A percentile compares a stretch with the other conserved stretches of the same genome.
These are phyloP conservation scores for Phalaenopsis equestris DNA, from an alignment of 106 monocot species.

Conservation along the genomic window DNA sequence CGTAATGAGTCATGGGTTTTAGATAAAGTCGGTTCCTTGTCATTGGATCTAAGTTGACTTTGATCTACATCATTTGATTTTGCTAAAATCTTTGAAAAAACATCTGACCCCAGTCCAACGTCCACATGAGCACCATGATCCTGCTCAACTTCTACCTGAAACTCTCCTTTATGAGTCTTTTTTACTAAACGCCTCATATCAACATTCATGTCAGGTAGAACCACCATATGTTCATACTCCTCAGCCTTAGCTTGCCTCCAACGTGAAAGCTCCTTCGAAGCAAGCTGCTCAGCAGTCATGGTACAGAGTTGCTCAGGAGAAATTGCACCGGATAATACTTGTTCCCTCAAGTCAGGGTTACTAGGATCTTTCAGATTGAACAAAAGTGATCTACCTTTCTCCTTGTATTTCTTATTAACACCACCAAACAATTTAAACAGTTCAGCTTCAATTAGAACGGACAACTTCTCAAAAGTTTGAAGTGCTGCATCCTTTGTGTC, in stretches of 20 bases:
- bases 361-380: conserved; percentile 88
- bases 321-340: conserved; percentile 69
- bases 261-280: conserved; percentile 85
- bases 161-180: conserved; percentile 97
- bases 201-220: conserved; percentile 60
- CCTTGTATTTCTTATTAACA: conserved; percentile 98
- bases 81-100: conserved; percentile 15
- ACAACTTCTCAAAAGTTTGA: conserved; percentile 36
- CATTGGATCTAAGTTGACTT: conserved; percentile 15
- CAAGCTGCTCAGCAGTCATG: conserved; percentile 95
- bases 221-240: conserved; percentile 79
- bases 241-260: conserved; percentile 95
- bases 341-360: conserved; percentile 75
- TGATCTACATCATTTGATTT: conserved; percentile 24
- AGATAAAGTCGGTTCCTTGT: background rate
- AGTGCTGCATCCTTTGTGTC: background rate
- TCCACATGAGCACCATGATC: conserved; percentile 49
- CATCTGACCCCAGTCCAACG: conserved; percentile 41
- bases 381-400: conserved; percentile 85
- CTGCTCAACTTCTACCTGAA: conserved; percentile 80
- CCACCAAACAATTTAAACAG: conserved; percentile 80
- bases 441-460: conserved; percentile 72
- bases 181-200: conserved; percentile 78
- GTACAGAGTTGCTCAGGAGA: conserved; percentile 67
- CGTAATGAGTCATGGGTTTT: background rate